Base-by-base conservation (phyloP, 2,329 filamentous ascomycete species). In the Erysiphe neolycopersici region DNA sequence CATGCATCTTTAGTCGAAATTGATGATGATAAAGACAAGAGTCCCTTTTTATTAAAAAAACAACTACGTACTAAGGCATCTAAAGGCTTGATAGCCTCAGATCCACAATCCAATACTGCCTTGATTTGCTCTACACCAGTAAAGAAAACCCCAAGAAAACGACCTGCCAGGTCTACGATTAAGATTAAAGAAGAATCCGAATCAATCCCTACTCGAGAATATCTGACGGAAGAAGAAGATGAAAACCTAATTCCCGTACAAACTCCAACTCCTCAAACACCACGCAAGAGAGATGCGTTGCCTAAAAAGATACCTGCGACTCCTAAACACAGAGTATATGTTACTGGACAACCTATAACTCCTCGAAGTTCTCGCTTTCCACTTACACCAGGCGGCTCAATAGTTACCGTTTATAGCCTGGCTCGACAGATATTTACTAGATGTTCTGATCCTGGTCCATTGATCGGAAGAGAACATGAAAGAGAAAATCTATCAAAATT, bases 391-490 rank as follows among this genome's bases (percentile, higher is more conserved):
- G 69, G 72, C 26, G 61, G 61, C 44, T 64, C 72, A 11, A 63
- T 69, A 18, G 73, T 76, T 44, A 89, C 83, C 0, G 67, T 94
- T 33, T 95, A 94, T 59, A 83, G 89, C 49, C 69, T 76, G 47
- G 89, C 84, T 14, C 75, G 87, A 29, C 83, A 93, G 54, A 62
- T 92, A 2, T 98, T 98, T 56, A 76, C 79, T 6, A 74, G 42
- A 71, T 80, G 59, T 46, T 52, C 49, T 16, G 55, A 58, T 14
- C 51, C 54, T 19, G 56, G 56, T 14, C 51, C 45, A 44, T 47
- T 59, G 8, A 38, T 59, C 46, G 56, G 56, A 19, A 50, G 56
- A 47, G 56, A 59, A 38, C 46, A 69, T 54, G 64, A 77, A 55
- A 64, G 70, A 36, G 62, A 67, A 13, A 75, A 84, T 49, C 62